Evolutionary conservation across 805 yeast genomes (phyloP).

Genomic region (Candida vartiovaarae): DNA sequence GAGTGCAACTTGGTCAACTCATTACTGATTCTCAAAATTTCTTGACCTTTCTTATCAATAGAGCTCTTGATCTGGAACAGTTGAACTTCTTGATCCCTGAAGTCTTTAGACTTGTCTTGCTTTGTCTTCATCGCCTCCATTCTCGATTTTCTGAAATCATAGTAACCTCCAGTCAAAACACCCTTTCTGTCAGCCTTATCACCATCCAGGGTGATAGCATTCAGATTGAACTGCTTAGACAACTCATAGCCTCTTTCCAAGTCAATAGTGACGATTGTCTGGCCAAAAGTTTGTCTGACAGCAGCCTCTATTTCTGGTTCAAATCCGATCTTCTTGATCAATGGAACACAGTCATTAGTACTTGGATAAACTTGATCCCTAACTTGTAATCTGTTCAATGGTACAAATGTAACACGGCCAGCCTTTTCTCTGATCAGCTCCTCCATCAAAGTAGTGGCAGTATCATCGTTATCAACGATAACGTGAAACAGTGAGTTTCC

Average conservation of each 20-base stretch:
- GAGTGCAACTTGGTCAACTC: constrained; percentile 28
- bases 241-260: constrained; percentile 62
- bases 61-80: constrained; percentile 31
- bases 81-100: constrained; percentile 32
- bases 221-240: constrained; percentile 52
- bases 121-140: constrained; percentile 61
- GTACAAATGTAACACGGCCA: constrained; percentile 90
- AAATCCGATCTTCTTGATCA: constrained; percentile 65
- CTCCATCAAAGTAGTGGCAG: constrained; percentile 74
- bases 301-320: constrained; percentile 55
- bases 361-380: constrained; percentile 49
- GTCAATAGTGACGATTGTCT: constrained; percentile 67
- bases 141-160: constrained; percentile 61
- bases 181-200: constrained; percentile 84
- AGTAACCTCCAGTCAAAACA: constrained; percentile 81
- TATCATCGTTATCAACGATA: constrained; percentile 81
- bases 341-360: constrained; percentile 58
- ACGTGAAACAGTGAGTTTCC: constrained; percentile 82
- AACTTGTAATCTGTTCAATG: constrained; percentile 60
- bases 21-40: constrained; percentile 44
- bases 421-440: constrained; percentile 61
- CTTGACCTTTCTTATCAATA: constrained; percentile 40
- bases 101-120: constrained; percentile 43
- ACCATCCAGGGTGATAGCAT: constrained; percentile 87
- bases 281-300: constrained; percentile 74